phyloP scores from a whole-genome alignment of 805 yeast genomes.

The Schwanniomyces yamadae region DNA sequence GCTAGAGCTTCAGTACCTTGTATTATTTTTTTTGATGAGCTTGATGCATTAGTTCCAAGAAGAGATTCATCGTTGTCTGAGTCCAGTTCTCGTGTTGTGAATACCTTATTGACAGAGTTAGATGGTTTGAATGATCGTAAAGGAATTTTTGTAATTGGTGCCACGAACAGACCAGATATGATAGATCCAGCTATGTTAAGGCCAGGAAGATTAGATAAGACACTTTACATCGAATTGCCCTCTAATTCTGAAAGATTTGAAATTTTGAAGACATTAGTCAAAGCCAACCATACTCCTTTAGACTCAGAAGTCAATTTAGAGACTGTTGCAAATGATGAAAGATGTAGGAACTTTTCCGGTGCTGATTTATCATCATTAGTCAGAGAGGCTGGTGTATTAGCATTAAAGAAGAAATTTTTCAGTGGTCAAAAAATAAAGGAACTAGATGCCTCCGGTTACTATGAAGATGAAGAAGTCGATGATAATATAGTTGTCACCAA shows the following conservation, averaged over 20 bases:
- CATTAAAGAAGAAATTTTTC: constrained; percentile 75
- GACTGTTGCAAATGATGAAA: constrained; percentile 65
- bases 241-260: constrained; percentile 74
- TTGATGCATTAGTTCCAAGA: constrained; percentile 93
- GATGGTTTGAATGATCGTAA: constrained; percentile 92
- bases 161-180: constrained; percentile 97
- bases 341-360: constrained; percentile 90
- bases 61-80: constrained; percentile 88
- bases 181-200: constrained; percentile 97
- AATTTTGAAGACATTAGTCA: constrained; percentile 74
- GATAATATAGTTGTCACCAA: constrained; percentile 53
- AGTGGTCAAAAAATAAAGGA: constrained; percentile 37
- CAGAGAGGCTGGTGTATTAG: constrained; percentile 90
- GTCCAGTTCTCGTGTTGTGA: constrained; percentile 89
- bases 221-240: constrained; percentile 88
- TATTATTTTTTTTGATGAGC: constrained; percentile 91
- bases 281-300: constrained; percentile 74
- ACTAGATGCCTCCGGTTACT: constrained; percentile 37
- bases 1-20: constrained; percentile 94
- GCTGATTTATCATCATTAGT: constrained; percentile 92
- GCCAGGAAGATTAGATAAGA: constrained; percentile 94
- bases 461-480: constrained; percentile 20
- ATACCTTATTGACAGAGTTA: constrained; percentile 87
- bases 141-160: constrained; percentile 94
- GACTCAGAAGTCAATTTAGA: constrained; percentile 58